Evolutionary conservation across 1,284 basidiomycete species (phyloP).

Genomic region (Ustilago nuda): DNA sequence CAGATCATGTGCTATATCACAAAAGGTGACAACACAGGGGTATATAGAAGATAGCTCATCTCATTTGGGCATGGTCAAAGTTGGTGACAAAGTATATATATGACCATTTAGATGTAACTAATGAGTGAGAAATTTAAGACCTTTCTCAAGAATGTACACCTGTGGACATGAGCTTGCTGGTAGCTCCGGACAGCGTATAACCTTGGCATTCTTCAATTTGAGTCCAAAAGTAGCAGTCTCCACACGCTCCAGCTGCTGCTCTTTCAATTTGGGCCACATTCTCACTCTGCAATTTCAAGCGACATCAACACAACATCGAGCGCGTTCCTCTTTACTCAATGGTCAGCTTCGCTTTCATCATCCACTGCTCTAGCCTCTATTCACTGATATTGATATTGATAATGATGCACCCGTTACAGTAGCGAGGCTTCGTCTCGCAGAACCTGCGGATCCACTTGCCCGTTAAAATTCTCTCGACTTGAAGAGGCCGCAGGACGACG

Average conservation of each 20-base stretch:
- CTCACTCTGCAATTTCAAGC: conserved; percentile 3
- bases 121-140: no score
- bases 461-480: not conserved
- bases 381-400: no score
- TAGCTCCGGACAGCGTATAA: no score
- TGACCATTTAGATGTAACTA: no score
- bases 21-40: no score
- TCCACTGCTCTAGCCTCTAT: not conserved
- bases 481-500: conserved; percentile 17
- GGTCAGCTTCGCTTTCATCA: not conserved
- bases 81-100: no score
- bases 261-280: not conserved
- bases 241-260: not conserved
- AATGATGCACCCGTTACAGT: not conserved
- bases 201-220: no score
- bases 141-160: no score
- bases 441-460: conserved; percentile 19
- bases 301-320: not conserved
- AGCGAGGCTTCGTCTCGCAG: conserved; percentile 2
- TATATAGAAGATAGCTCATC: no score
- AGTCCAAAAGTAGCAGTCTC: conserved; percentile 4
- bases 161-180: no score
- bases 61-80: no score
- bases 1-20: no score
- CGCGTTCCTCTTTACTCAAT: not conserved